Conservation (phyloP, 106 monocot species). For the Phalaenopsis equestris region DNA sequence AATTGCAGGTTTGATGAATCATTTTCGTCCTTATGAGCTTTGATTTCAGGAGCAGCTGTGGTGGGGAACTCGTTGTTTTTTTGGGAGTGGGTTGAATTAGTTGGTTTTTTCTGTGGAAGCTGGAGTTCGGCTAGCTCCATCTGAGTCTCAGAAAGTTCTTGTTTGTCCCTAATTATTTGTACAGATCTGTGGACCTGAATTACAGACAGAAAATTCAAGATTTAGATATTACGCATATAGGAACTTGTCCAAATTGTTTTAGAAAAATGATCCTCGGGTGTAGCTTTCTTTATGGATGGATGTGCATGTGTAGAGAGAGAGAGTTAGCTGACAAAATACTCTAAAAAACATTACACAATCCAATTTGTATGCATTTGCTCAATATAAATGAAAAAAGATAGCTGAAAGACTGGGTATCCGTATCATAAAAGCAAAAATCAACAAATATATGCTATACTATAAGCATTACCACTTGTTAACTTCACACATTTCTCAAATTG, state of each 20-base stretch:
- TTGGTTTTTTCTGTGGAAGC: conserved; percentile 45
- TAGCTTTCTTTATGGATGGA: too few relatives aligned
- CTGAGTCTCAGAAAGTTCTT: conserved; percentile 87
- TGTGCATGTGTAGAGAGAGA: too few relatives aligned
- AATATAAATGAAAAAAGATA: too few relatives aligned
- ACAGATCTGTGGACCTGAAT: conserved; percentile 79
- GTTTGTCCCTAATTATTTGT: conserved; percentile 86
- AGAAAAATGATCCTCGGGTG: not conserved
- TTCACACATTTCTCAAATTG: too few relatives aligned
- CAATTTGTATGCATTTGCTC: too few relatives aligned
- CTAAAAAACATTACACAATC: too few relatives aligned
- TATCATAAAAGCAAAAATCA: too few relatives aligned
- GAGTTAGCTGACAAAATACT: too few relatives aligned
- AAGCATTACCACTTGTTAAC: too few relatives aligned
- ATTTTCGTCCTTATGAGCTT: conserved; percentile 25
- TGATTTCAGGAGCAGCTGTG: conserved; percentile 34
- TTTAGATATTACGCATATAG: not conserved
- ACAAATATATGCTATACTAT: too few relatives aligned
- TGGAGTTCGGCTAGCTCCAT: conserved; percentile 80
- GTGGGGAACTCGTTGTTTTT: conserved; percentile 23
- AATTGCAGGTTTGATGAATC: conserved; percentile 55
- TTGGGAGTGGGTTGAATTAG: conserved; percentile 9
- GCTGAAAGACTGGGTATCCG: too few relatives aligned
- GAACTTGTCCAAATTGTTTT: not conserved
- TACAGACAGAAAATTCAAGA: not conserved